These are phyloP conservation scores for Phellinidium pouzarii DNA, from an alignment of 1,284 basidiomycete genomes.

Conservation along the genomic window DNA sequence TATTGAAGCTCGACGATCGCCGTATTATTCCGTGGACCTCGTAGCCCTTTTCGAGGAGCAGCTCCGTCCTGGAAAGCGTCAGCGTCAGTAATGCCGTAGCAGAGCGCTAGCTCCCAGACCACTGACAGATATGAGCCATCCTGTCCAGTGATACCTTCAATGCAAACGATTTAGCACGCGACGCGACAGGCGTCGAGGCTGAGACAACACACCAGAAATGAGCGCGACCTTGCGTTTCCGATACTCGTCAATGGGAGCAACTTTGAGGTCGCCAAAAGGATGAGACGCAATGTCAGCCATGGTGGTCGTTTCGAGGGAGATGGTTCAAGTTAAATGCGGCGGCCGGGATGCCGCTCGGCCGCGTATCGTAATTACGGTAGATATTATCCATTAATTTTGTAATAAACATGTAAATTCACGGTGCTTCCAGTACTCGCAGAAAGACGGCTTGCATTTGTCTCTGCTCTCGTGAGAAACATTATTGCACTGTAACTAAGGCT, in stretches of 20 bases:
- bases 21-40: conserved; percentile 91
- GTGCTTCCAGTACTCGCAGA: too few relatives aligned
- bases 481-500: too few relatives aligned
- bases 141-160: conserved; percentile 82
- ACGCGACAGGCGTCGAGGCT: conserved; percentile 10
- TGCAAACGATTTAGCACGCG: conserved; percentile 3
- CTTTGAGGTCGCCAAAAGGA: conserved; percentile 43
- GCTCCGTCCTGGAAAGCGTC: conserved; percentile 59
- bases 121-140: conserved; percentile 84
- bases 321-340: too few relatives aligned
- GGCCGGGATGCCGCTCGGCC: too few relatives aligned
- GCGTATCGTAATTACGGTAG: too few relatives aligned
- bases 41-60: conserved; percentile 82
- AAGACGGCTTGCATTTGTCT: too few relatives aligned
- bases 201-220: conserved; percentile 70
- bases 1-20: conserved; percentile 92
- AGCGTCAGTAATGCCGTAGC: conserved; percentile 19
- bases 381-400: too few relatives aligned
- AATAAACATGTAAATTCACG: too few relatives aligned
- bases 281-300: conserved; percentile 14
- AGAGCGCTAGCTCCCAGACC: neutral
- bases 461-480: too few relatives aligned
- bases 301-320: neutral
- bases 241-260: conserved; percentile 75
- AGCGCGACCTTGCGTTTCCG: conserved; percentile 83